Evolutionary conservation across 1,284 basidiomycete genomes (phyloP).

Genomic region (Leccinum proliferum): DNA sequence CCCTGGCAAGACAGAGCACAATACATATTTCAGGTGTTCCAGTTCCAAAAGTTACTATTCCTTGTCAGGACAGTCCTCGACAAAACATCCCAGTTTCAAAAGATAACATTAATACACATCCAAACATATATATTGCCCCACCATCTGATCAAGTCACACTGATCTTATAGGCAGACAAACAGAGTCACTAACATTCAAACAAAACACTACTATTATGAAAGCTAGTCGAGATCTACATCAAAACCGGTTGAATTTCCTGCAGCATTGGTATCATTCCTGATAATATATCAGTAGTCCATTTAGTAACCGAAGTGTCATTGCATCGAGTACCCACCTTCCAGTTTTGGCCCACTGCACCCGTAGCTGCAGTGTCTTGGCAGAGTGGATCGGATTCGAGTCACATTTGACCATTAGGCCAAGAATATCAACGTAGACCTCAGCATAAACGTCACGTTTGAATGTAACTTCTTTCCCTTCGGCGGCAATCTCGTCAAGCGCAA

Average conservation of each 20-base stretch:
- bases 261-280: neutral
- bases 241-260: neutral
- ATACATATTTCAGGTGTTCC: too few species aligned
- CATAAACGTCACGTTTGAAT: neutral
- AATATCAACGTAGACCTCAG: neutral
- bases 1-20: too few species aligned
- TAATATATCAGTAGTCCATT: neutral
- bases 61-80: neutral
- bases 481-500: neutral
- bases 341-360: neutral
- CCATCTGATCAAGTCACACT: neutral
- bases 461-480: neutral
- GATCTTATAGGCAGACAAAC: neutral
- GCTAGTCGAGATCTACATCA: neutral
- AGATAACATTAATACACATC: too few species aligned
- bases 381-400: neutral
- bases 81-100: neutral
- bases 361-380: neutral
- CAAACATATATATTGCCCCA: too few species aligned
- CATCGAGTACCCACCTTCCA: neutral
- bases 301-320: neutral
- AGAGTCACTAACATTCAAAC: neutral
- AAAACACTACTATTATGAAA: neutral
- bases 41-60: neutral
- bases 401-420: neutral